A percentile compares a stretch with the other conserved stretches of the same genome.
Evolutionary conservation across 73 alveolate species (phyloP).

Genomic region (Paraurostyla sp.): DNA sequence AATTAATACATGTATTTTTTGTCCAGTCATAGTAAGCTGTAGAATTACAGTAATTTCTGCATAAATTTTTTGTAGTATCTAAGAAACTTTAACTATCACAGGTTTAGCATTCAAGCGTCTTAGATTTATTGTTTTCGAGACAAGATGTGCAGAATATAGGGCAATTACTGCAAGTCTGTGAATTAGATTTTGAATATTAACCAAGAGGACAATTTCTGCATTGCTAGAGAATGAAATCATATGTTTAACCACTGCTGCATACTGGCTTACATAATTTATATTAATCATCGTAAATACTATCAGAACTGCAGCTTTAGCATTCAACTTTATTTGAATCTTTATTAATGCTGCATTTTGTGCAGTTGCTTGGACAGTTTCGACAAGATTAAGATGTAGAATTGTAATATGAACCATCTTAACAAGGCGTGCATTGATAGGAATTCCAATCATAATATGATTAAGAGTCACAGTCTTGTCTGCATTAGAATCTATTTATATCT

Average conservation of each 20-base stretch:
- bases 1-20: not conserved
- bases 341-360: not conserved
- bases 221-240: not conserved
- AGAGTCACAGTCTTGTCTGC: constrained; percentile 7
- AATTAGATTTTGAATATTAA: not conserved
- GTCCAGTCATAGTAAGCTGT: constrained; percentile 35
- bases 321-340: not conserved
- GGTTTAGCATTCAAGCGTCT: not conserved
- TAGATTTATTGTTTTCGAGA: not conserved
- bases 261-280: not conserved
- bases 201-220: not conserved
- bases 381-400: not conserved
- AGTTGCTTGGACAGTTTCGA: constrained; percentile 29
- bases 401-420: not conserved
- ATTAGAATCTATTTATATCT: not conserved
- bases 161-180: not conserved
- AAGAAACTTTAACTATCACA: not conserved
- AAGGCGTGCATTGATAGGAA: not conserved
- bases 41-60: not conserved
- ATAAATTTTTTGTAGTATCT: not conserved
- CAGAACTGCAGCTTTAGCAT: not conserved
- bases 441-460: not conserved
- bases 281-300: not conserved
- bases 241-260: not conserved
- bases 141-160: not conserved